Evolutionary conservation across 2,329 filamentous ascomycete species (phyloP).

Genomic region (Trichoderma brevicompactum): DNA sequence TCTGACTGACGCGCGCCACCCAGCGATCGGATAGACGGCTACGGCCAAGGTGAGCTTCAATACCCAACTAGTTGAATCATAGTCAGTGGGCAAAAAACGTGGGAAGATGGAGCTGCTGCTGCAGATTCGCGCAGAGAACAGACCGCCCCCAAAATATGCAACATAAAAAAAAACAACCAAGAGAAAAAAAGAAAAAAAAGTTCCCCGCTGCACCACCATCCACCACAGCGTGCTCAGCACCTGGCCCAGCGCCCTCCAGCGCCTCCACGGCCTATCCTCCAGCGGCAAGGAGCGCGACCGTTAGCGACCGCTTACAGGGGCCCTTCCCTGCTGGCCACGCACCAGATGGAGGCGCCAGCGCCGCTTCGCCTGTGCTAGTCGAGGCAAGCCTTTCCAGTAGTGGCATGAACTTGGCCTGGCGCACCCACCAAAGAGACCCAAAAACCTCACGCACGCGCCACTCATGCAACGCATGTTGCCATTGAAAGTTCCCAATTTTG

Average conservation of each 20-base stretch:
- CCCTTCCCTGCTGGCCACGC: conserved; percentile 11
- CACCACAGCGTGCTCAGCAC: background rate
- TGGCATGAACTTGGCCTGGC: background rate
- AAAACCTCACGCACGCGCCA: no score
- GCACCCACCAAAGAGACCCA: no score
- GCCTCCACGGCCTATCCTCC: background rate
- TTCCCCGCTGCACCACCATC: background rate
- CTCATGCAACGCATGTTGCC: no score
- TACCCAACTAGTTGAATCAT: background rate
- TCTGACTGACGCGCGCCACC: background rate
- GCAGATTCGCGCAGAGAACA: background rate
- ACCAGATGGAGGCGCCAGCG: conserved; percentile 9
- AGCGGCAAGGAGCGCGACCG: background rate
- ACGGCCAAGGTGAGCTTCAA: background rate
- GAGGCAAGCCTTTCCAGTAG: background rate
- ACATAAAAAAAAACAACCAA: no score
- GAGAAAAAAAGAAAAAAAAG: no score
- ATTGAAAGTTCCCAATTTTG: no score
- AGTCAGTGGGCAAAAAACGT: no score
- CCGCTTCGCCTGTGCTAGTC: background rate
- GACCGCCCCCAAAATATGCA: background rate
- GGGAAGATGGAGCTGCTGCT: background rate
- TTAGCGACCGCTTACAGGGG: conserved; percentile 9
- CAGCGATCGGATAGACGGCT: conserved; percentile 26
- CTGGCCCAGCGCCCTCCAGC: background rate